These are phyloP conservation scores for Aspergillus olivimuriae DNA, from an alignment of 495 filamentous ascomycete genomes.

Conservation along the genomic window DNA sequence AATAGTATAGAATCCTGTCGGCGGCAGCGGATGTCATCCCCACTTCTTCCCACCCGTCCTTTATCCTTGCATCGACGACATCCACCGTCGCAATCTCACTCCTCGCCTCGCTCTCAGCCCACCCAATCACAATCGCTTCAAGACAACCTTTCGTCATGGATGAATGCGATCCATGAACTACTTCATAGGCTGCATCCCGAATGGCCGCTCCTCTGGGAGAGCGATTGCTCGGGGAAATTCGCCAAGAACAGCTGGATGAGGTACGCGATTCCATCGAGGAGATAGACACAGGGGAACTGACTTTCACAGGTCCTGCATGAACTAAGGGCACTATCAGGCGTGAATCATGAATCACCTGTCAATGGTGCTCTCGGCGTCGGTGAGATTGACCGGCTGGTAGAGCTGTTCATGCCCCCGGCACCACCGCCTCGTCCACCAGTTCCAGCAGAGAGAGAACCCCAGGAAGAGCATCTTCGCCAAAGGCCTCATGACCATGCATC, in stretches of 20 bases:
- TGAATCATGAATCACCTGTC: background rate
- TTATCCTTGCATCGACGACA: too few species aligned
- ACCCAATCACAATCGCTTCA: too few species aligned
- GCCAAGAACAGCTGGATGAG: conserved; percentile 58
- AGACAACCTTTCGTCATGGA: too few species aligned
- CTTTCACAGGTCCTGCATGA: conserved; percentile 42
- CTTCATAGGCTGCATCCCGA: background rate
- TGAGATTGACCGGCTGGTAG: conserved; percentile 43
- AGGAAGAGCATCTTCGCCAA: too few species aligned
- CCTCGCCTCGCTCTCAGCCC: too few species aligned
- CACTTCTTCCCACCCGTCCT: too few species aligned
- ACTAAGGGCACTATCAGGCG: conserved; percentile 25
- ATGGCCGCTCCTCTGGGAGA: conserved; percentile 49
- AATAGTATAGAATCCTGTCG: too few species aligned
- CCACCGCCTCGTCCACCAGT: too few species aligned
- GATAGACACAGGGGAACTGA: conserved; percentile 6
- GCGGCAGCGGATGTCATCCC: too few species aligned
- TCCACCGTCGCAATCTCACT: too few species aligned
- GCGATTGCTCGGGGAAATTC: conserved; percentile 57
- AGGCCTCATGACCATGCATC: too few species aligned
- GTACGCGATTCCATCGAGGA: conserved; percentile 34
- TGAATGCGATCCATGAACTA: conserved; percentile 15
- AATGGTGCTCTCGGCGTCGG: conserved; percentile 34
- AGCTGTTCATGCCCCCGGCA: conserved; percentile 38
- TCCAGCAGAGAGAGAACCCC: too few species aligned